Conservation (phyloP, 202 grass and related monocot genomes). For the Musa balbisiana region DNA sequence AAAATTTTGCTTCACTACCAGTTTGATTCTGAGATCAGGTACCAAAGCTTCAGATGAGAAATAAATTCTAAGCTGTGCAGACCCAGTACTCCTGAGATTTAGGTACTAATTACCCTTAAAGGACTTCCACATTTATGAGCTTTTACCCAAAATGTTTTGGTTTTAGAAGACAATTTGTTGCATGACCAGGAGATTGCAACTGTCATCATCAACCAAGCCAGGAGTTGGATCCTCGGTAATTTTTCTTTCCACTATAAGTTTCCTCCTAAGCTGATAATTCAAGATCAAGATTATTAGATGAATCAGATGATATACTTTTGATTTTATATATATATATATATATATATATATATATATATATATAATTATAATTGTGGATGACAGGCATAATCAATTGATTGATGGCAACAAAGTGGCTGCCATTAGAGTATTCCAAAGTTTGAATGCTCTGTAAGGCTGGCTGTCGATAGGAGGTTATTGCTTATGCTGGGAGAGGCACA, state of each 20-base stretch:
- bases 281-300: neutral
- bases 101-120: too few species aligned
- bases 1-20: neutral
- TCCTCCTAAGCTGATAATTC: neutral
- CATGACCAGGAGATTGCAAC: neutral
- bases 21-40: neutral
- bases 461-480: neutral
- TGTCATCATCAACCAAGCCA: neutral
- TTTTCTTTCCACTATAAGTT: neutral
- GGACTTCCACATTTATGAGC: neutral
- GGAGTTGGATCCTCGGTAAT: neutral
- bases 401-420: neutral
- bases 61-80: too few species aligned
- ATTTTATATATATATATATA: too few species aligned
- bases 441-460: too few species aligned
- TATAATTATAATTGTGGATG: neutral
- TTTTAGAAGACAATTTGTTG: neutral
- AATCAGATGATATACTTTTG: too few species aligned
- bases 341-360: too few species aligned
- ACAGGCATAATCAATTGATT: neutral
- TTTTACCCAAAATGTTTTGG: neutral
- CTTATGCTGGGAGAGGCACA: neutral
- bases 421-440: too few species aligned
- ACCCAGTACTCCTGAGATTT: too few species aligned
- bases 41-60: neutral